Percentiles rank a stretch among this genome's conserved stretches.
phyloP scores from a whole-genome alignment of 306 rosid genomes.

The Gleditsia sinensis region DNA sequence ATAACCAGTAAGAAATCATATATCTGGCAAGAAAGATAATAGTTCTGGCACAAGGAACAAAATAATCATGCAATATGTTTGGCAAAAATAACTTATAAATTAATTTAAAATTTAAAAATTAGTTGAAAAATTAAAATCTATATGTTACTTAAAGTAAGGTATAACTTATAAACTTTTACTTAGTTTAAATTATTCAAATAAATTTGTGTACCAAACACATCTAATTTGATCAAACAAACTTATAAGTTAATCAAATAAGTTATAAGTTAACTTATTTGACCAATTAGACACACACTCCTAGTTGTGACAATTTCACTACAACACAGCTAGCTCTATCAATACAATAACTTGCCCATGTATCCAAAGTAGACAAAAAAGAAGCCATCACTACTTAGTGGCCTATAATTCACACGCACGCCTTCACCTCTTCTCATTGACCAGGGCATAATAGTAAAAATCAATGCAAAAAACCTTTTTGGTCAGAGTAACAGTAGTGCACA shows the following conservation, averaged over 20 bases:
- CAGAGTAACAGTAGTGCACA: background rate
- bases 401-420: background rate
- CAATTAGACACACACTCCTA: no score
- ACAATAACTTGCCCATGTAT: background rate
- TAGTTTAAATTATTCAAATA: no score
- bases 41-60: background rate
- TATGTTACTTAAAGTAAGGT: no score
- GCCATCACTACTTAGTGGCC: background rate
- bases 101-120: no score
- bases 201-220: no score
- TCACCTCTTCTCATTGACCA: background rate
- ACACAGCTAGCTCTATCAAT: background rate
- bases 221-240: no score
- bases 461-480: background rate
- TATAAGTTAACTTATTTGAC: no score
- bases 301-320: background rate
- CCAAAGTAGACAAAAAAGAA: background rate
- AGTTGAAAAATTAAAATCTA: no score
- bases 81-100: no score
- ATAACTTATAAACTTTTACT: no score
- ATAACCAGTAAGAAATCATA: background rate
- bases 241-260: no score
- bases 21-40: background rate
- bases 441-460: background rate
- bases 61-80: no score